Percentiles rank a stretch among this genome's conserved stretches.
phyloP scores from a whole-genome alignment of 345 rosid genomes.

The Gossypium herbaceum region DNA sequence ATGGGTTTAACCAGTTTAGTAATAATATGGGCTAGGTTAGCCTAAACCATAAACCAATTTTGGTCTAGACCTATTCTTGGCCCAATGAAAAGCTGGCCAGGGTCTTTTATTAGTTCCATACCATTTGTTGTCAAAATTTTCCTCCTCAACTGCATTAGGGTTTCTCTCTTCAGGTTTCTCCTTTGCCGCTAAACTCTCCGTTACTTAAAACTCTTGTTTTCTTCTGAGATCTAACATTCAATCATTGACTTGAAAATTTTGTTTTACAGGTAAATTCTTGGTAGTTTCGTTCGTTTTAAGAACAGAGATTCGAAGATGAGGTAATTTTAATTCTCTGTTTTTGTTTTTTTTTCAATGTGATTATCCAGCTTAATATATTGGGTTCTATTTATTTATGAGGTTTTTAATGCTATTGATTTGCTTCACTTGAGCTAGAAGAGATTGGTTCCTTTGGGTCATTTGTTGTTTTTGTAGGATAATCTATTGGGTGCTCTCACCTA shows the following conservation, averaged over 20 bases:
- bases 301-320: conserved; percentile 25
- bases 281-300: neutral
- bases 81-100: too few relatives aligned
- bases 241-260: neutral
- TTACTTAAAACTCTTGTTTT: neutral
- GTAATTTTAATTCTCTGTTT: conserved; percentile 11
- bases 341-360: neutral
- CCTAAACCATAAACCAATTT: too few relatives aligned
- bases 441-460: neutral
- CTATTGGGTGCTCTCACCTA: neutral
- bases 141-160: too few relatives aligned
- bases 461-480: neutral
- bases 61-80: too few relatives aligned
- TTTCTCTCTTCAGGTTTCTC: too few relatives aligned
- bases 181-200: too few relatives aligned
- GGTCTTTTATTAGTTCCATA: too few relatives aligned
- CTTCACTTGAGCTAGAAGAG: neutral
- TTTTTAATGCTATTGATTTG: neutral
- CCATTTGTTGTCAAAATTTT: too few relatives aligned
- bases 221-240: neutral
- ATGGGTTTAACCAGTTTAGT: too few relatives aligned
- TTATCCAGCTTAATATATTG: neutral
- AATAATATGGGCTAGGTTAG: too few relatives aligned
- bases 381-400: neutral
- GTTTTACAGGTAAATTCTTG: conserved; percentile 12